Conservation (phyloP, 768 basidiomycete species). For the Hirschioporus abietinus region DNA sequence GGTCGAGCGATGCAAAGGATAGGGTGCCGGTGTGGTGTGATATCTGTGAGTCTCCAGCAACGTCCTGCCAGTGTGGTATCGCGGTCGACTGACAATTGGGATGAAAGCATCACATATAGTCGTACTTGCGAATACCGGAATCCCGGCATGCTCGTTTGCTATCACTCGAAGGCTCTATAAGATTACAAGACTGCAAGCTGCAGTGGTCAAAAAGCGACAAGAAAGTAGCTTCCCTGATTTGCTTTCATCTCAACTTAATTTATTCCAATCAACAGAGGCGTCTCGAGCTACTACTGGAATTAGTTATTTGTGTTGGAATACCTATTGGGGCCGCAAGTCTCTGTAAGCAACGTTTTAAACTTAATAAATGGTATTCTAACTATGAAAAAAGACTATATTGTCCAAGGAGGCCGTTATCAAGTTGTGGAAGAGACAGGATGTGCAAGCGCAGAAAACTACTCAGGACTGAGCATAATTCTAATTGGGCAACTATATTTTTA, state of each 20-base stretch:
- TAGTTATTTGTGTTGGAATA: background rate
- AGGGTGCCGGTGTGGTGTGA: constrained; percentile 47
- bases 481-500: too few relatives aligned
- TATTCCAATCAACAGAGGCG: background rate
- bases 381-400: constrained; percentile 2
- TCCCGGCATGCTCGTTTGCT: constrained; percentile 35
- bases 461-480: background rate
- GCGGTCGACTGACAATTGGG: background rate
- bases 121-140: constrained; percentile 28
- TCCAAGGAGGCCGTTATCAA: background rate
- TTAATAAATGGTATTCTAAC: background rate
- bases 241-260: background rate
- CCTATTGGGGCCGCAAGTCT: background rate
- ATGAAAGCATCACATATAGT: constrained; percentile 33
- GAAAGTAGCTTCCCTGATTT: constrained; percentile 13
- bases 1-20: constrained; percentile 27
- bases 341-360: background rate
- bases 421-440: background rate
- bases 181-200: constrained; percentile 45
- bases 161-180: constrained; percentile 46
- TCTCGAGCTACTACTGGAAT: background rate
- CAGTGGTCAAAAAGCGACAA: constrained; percentile 44
- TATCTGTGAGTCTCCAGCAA: constrained; percentile 35
- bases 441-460: background rate
- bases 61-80: background rate